Evolutionary conservation across 331 rosid species (phyloP), one percentile per base, ranked within the genome.

Genomic region (Malus hybrid): DNA sequence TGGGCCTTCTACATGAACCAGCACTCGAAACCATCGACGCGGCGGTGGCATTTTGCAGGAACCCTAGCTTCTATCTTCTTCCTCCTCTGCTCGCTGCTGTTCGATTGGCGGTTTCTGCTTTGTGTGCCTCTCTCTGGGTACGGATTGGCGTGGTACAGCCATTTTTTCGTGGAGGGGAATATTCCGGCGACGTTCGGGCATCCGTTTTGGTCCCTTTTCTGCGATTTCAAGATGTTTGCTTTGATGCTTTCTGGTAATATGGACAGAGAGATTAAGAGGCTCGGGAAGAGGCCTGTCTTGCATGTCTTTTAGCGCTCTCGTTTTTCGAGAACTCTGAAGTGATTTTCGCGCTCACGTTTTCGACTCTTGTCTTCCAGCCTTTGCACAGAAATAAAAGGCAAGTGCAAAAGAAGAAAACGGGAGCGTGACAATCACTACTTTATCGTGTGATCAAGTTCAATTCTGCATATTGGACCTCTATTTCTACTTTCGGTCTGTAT

Each of bases 231-330:
- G 91, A 94, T 94, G 99, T 91, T 92, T 78, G 93, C 95, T 3
- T 85, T 92, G 67, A 94, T 94, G 97, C 90, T 94, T 70, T 90
- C 96, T 1, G 97, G 99, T 13, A 74, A 88, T 68, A 94, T 94
- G 97, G 99, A 94, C 78, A 94, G 83, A 88, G 99, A 94, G 89
- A 94, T 94, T 79, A 94, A 94, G 85, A 88, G 99, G 93, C 93
- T 94, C 28, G 99, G 99, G 6, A 94, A 94, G 76, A 92, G 97
- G 77, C 99, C 99, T 70, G 90, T 92, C 57, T 88, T 89, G 77
- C 99, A 97, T 70, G 90, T 92, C 57, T 88, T 89, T 62, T 91
- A 39, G 46, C 13, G 4, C 46, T 39, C 46, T 39, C 46, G 4
- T 10, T 39, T 10, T 39, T 3, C 13, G 13, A 39, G 13, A 39